A percentile compares a stretch with the other conserved stretches of the same genome.
phyloP scores from a whole-genome alignment of 2,329 filamentous ascomycete species.

The Aspergillus niger region DNA sequence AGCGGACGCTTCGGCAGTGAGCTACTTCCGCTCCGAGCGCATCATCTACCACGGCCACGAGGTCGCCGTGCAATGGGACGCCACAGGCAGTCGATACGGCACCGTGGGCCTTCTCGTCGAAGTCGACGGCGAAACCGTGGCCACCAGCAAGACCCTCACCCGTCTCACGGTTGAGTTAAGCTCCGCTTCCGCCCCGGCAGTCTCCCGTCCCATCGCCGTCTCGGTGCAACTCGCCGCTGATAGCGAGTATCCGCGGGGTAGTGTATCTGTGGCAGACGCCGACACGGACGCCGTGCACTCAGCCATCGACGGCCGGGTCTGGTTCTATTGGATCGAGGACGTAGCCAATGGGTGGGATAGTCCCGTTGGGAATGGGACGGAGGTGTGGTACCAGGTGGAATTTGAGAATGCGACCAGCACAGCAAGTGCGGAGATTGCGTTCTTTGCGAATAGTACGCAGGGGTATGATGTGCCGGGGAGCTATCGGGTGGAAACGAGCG shows the following conservation, averaged over 20 bases:
- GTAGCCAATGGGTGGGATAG: slow-evolving; percentile 26
- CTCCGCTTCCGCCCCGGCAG: slow-evolving; percentile 2
- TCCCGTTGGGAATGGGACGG: slow-evolving; percentile 20
- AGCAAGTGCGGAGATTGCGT: slow-evolving; percentile 20
- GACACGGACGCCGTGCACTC: slow-evolving; percentile 15
- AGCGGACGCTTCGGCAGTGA: slow-evolving; percentile 31
- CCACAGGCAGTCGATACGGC: slow-evolving; percentile 16
- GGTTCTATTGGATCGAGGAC: slow-evolving; percentile 21
- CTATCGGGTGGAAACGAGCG: slow-evolving; percentile 16
- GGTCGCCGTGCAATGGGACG: slow-evolving; percentile 47
- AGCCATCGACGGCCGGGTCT: slow-evolving; percentile 23
- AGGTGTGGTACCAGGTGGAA: slow-evolving; percentile 23
- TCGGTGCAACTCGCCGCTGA: slow-evolving; percentile 17
- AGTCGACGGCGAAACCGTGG: slow-evolving; percentile 19
- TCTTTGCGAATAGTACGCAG: slow-evolving; percentile 18
- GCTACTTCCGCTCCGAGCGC: slow-evolving; percentile 46
- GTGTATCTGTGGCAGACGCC: slow-evolving; percentile 18
- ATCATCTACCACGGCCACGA: slow-evolving; percentile 47
- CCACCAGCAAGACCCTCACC: slow-evolving; percentile 8
- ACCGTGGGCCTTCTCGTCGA: slow-evolving; percentile 15
- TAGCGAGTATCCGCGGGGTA: slow-evolving; percentile 16
- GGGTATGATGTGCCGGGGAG: slow-evolving; percentile 16
- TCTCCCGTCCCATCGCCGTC: slow-evolving; percentile 17
- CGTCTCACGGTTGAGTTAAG: slow-evolving; percentile 15
- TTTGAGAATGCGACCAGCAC: slow-evolving; percentile 10